A percentile compares a stretch with the other conserved stretches of the same genome.
phyloP scores from a whole-genome alignment of 352 stramenopile species.

The Phytophthora syringae region DNA sequence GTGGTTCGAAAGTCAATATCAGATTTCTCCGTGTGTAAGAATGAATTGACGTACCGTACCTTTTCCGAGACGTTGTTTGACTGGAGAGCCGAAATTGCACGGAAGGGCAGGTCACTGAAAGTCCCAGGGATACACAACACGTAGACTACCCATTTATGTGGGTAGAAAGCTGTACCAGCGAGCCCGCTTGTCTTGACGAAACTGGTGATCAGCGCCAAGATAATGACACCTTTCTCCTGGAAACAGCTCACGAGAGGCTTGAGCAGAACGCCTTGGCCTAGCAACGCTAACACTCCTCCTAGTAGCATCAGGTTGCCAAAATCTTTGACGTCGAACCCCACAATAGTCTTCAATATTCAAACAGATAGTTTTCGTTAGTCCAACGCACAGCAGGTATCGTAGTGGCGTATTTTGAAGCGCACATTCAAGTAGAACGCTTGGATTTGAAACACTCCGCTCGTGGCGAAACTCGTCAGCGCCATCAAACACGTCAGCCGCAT shows the following conservation, averaged over 20 bases:
- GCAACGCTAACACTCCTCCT: constrained; percentile 56
- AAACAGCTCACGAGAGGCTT: constrained; percentile 66
- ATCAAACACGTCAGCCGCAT: constrained; percentile 69
- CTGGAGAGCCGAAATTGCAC: constrained; percentile 47
- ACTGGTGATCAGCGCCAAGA: constrained; percentile 56
- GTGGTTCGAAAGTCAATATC: constrained; percentile 1
- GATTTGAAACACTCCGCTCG: constrained; percentile 66
- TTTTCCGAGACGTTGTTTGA: constrained; percentile 59
- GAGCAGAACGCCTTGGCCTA: constrained; percentile 66
- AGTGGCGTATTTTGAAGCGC: constrained; percentile 5
- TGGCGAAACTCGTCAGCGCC: constrained; percentile 70
- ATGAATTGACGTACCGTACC: constrained; percentile 16
- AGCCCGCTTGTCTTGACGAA: constrained; percentile 52
- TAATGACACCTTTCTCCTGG: constrained; percentile 75
- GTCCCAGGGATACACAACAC: constrained; percentile 39
- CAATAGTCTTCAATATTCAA: constrained; percentile 65
- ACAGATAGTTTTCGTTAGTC: constrained; percentile 6
- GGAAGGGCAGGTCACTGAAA: constrained; percentile 70
- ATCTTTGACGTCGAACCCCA: constrained; percentile 78
- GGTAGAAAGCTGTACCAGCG: constrained; percentile 58
- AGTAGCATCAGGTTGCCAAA: constrained; percentile 69
- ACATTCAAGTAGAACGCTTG: constrained; percentile 85
- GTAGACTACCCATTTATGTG: constrained; percentile 71
- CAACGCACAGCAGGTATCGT: neutral
- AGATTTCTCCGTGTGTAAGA: neutral